Base-by-base conservation (phyloP, 2,329 filamentous ascomycete species). In the Aspergillus fructus region DNA sequence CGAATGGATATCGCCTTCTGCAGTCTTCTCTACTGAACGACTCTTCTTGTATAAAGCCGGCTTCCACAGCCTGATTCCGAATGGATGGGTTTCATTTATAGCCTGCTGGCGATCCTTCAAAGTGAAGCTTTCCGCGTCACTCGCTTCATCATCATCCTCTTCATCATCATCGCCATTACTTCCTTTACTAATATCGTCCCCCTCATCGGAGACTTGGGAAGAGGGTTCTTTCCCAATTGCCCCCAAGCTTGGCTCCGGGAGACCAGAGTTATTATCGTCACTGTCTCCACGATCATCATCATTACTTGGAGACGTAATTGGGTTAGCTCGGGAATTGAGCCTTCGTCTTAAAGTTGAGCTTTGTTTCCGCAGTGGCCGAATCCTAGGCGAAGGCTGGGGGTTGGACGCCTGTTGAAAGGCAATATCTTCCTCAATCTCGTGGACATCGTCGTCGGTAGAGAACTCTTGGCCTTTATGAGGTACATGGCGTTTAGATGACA, bases 1-100 rank as follows among this genome's bases (percentile, higher is more conserved):
- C 3, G 93, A 97, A 78, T 99, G 94, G 58, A 99, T 97, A 73
- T 99, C 94, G 13, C 90, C 93, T 76, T 97, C 93, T 5, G 94
- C 94, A 47, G 88, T 96, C 75, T 96, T 94, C 73, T 97, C 92
- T 39, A 99, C 96, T 1, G 94, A 99, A 56, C 94, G 88, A 67
- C 89, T 88, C 76, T 99, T 99, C 78, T 99, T 99, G 83, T 99
- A 99, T 62, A 99, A 76, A 1, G 94, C 96, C 43, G 94, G 94
- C 75, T 99, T 99, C 94, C 94, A 99, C 62, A 99, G 91, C 72
- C 96, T 88, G 71, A 99, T 97, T 81, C 94, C 94, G 68, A 99
- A 99, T 0, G 94, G 94, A 80, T 99, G 94, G 0, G 94, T 99
- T 74, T 96, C 89, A 77, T 99, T 99, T 81, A 99, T 99, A 63